Evolutionary conservation across 1,139 yeast species (phyloP), one percentile per base, ranked within the genome.

Genomic region (Protomyces macrosporus): DNA sequence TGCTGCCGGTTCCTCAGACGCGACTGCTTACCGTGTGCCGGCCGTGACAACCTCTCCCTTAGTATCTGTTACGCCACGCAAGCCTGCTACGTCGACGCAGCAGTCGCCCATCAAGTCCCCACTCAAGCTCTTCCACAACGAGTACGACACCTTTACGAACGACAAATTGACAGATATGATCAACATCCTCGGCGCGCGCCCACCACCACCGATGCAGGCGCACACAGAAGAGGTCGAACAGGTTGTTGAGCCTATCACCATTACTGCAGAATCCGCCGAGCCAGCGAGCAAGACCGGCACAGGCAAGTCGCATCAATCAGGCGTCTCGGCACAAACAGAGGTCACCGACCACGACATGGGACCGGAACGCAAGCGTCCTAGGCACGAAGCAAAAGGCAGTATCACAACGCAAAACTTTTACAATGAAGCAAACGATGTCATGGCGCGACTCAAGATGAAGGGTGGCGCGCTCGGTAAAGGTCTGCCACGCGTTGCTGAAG

Each of bases 321-420:
- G 36, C n/a, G 32, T 53, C 6, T 53, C 64, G 6, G 52, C 59
- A 5, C n/a, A 53, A 56, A 37, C 65, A n/a, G 60, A 63, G 34
- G 30, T 55, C 10, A 57, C 55, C 6, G 62, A 61, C 33, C 33
- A 40, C 30, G 48, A 42, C 32, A 42, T 42, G 48, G 61, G 65
- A 30, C 60, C 61, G 7, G 55, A 45, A 45, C 40, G 62, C 23
- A 58, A 58, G 35, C 40, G 37, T 16, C 56, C 36, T 16, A 51
- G 42, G 30, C 62, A 58, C 36, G 67, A 65, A 33, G 67, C 65
- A 12, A 53, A 52, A 30, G 64, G 62, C 32, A 64, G 67, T 39
- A 53, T 65, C 45, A 65, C 66, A n/a, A 54, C 67, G 33, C 63
- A 64, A 45, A 60, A 65, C 57, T 60, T 65, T 37, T 59, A 62